Evolutionary conservation across 352 stramenopile genomes (phyloP).

Genomic region (Plasmopara muralis): DNA sequence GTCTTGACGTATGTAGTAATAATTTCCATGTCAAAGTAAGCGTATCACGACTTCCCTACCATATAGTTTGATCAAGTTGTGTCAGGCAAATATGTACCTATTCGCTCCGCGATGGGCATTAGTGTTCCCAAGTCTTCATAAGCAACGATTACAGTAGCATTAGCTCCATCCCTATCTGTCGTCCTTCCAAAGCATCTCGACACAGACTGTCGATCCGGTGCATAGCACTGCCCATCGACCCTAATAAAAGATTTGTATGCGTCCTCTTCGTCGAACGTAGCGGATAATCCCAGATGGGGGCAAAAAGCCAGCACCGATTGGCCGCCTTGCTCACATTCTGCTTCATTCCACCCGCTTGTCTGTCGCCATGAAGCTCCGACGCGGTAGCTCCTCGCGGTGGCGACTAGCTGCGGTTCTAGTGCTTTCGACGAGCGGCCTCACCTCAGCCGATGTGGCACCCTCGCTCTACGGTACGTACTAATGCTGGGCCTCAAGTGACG

Average conservation of each 20-base stretch:
- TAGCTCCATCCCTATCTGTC: not conserved
- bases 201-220: conserved; percentile 6
- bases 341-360: conserved; percentile 2
- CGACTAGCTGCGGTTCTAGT: conserved; percentile 15
- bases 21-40: no score
- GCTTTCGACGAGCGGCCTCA: conserved; percentile 15
- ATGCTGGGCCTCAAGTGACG: conserved; percentile 11
- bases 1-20: no score
- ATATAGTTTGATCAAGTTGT: no score
- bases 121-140: no score
- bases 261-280: conserved; percentile 11
- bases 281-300: conserved; percentile 12
- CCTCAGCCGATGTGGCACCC: conserved; percentile 24
- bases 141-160: no score
- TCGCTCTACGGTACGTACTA: conserved; percentile 45
- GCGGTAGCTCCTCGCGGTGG: conserved; percentile 16
- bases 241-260: conserved; percentile 14
- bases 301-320: conserved; percentile 25
- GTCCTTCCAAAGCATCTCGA: conserved; percentile 7
- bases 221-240: conserved; percentile 2
- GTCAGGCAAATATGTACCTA: no score
- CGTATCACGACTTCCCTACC: no score
- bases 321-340: conserved; percentile 5
- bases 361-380: conserved; percentile 26
- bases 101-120: no score